These are phyloP conservation scores for Nosema granulosis DNA, from an alignment of 371 early-diverging fungal genomes.

Conservation along the genomic window DNA sequence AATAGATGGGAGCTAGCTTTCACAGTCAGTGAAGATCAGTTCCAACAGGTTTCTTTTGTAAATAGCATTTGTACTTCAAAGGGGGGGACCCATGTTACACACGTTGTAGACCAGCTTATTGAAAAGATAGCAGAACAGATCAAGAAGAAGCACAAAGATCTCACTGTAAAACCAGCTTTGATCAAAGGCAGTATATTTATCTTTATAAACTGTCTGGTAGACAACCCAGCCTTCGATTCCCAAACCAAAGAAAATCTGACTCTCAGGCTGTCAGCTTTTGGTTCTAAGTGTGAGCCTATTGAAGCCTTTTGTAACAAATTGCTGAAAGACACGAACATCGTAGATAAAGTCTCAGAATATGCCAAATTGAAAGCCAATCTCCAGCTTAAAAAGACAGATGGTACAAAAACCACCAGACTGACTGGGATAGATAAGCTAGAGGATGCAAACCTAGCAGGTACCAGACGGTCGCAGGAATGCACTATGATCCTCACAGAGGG, in stretches of 20 bases:
- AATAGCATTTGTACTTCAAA: conserved; percentile 93
- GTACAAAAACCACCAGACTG: conserved; percentile 71
- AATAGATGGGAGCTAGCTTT: conserved; percentile 95
- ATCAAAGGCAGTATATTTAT: conserved; percentile 85
- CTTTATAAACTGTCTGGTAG: conserved; percentile 90
- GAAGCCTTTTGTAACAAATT: conserved; percentile 79
- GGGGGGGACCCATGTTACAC: conserved; percentile 89
- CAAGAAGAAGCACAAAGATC: conserved; percentile 73
- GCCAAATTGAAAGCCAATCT: conserved; percentile 77
- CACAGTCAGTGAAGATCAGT: conserved; percentile 84
- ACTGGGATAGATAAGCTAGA: conserved; percentile 87
- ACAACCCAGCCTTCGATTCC: conserved; percentile 95
- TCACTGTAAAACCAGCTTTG: conserved; percentile 74
- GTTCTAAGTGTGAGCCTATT: conserved; percentile 74
- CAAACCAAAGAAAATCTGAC: conserved; percentile 98
- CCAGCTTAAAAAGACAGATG: conserved; percentile 86
- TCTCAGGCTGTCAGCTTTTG: conserved; percentile 75
- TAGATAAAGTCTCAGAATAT: conserved; percentile 76
- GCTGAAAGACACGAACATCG: conserved; percentile 73
- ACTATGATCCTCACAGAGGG: conserved; percentile 97
- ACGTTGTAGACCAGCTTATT: conserved; percentile 81
- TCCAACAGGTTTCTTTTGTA: conserved; percentile 92
- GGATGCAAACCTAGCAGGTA: conserved; percentile 93
- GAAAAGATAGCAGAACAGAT: conserved; percentile 72
- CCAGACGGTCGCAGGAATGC: conserved; percentile 73